A percentile compares a stretch with the other conserved stretches of the same genome.
Evolutionary conservation across 805 yeast species (phyloP).

Genomic region (Lipomyces anomalus): DNA sequence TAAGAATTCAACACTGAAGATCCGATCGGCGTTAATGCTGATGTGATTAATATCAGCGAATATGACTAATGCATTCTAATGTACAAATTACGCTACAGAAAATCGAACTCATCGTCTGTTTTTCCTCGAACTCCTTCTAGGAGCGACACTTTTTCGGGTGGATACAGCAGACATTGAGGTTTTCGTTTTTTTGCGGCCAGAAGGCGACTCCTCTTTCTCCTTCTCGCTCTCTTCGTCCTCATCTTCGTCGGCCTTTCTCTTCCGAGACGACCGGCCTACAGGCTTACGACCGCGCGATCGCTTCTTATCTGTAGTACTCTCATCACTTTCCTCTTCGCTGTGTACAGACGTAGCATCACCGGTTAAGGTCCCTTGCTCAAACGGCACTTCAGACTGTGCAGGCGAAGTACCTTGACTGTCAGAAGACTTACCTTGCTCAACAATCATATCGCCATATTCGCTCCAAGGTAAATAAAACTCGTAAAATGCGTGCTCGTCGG

Average conservation of each 20-base stretch:
- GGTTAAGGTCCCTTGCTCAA: background rate
- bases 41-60: too few relatives aligned
- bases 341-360: background rate
- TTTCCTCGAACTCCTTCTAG: background rate
- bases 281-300: background rate
- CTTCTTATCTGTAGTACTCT: background rate
- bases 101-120: background rate
- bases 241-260: background rate
- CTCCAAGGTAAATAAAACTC: constrained; percentile 43
- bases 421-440: constrained; percentile 35
- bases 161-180: background rate
- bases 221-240: background rate
- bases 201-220: background rate
- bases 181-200: background rate
- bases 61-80: too few relatives aligned
- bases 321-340: background rate
- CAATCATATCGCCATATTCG: constrained; percentile 41
- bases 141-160: background rate
- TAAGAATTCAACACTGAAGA: too few relatives aligned
- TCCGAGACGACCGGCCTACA: background rate
- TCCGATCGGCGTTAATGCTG: too few relatives aligned
- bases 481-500: background rate
- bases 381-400: constrained; percentile 12
- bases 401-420: constrained; percentile 24
- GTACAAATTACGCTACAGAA: too few relatives aligned